phyloP scores from a whole-genome alignment of 106 monocot genomes.

The Phalaenopsis aphrodite region DNA sequence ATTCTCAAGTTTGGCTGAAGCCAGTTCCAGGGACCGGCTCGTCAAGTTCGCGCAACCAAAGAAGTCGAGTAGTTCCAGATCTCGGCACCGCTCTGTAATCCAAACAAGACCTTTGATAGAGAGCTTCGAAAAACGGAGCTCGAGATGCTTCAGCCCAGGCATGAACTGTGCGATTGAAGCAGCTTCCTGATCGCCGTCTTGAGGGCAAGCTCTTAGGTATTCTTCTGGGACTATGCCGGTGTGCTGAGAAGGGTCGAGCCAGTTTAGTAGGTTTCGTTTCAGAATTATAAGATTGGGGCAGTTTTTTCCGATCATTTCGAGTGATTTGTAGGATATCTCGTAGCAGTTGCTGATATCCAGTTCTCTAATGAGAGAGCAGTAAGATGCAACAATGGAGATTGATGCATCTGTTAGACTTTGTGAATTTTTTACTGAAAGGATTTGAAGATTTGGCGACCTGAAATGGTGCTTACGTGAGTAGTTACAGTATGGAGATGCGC shows the following conservation, averaged over 20 bases:
- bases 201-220: conserved; percentile 65
- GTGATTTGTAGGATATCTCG: conserved; percentile 69
- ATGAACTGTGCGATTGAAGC: conserved; percentile 50
- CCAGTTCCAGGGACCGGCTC: conserved; percentile 70
- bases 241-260: conserved; percentile 95
- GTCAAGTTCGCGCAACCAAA: conserved; percentile 83
- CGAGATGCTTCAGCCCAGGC: conserved; percentile 70
- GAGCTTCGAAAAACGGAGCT: conserved; percentile 78
- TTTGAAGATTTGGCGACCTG: conserved; percentile 58
- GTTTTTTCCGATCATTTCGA: conserved; percentile 58
- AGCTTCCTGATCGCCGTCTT: conserved; percentile 86
- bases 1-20: conserved; percentile 45
- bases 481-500: background rate
- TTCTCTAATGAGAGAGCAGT: conserved; percentile 54
- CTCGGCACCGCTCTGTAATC: conserved; percentile 50
- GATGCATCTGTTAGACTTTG: conserved; percentile 56
- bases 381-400: conserved; percentile 40
- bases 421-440: conserved; percentile 65
- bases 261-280: conserved; percentile 78
- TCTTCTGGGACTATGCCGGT: conserved; percentile 64
- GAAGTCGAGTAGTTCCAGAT: conserved; percentile 62
- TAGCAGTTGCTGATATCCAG: conserved; percentile 82
- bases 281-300: conserved; percentile 59
- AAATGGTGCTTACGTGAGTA: background rate
- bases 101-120: conserved; percentile 31